Evolutionary conservation across 208 protist species (phyloP).

Genomic region (Trypanosoma scelopori): DNA sequence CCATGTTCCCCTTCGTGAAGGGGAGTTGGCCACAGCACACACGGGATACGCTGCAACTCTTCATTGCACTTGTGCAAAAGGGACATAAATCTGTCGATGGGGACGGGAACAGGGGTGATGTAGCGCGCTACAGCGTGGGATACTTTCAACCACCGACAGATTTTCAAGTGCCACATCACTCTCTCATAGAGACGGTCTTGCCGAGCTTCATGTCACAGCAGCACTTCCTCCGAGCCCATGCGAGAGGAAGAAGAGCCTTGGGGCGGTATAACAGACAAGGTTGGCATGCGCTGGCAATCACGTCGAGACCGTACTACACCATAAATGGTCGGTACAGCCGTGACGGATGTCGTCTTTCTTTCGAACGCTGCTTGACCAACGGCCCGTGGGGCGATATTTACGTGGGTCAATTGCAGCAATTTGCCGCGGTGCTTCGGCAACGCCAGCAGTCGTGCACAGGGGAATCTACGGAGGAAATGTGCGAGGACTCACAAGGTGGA

Average conservation of each 20-base stretch:
- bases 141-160: conserved; percentile 15
- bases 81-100: background rate
- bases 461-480: background rate
- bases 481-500: background rate
- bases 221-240: background rate
- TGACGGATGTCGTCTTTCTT: background rate
- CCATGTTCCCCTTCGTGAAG: conserved; percentile 9
- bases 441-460: background rate
- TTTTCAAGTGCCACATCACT: conserved; percentile 12
- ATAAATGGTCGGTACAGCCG: background rate
- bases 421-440: background rate
- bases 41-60: conserved; percentile 5
- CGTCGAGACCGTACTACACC: conserved; percentile 9
- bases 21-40: conserved; percentile 10
- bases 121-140: background rate
- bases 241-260: background rate
- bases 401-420: conserved; percentile 1
- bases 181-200: conserved; percentile 7
- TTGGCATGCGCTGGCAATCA: background rate
- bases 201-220: conserved; percentile 10
- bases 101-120: background rate
- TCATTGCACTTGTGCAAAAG: conserved; percentile 1
- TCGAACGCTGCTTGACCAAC: conserved; percentile 1
- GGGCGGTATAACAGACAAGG: background rate
- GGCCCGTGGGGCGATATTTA: conserved; percentile 5